phyloP scores from a whole-genome alignment of 2,329 filamentous ascomycete species.

The Aspergillus amoenus region DNA sequence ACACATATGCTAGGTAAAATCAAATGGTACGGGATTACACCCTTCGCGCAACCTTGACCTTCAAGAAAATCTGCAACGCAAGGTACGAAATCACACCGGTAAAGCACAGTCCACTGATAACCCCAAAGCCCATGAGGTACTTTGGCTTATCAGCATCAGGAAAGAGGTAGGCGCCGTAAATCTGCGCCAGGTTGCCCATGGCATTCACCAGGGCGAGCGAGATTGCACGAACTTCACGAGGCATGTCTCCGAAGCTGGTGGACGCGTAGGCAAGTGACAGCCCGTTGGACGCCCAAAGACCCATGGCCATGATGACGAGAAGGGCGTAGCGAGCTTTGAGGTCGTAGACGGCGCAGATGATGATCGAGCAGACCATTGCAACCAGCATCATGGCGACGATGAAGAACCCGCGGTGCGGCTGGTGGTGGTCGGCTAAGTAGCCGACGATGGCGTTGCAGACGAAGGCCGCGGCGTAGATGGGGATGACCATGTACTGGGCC shows the following conservation, averaged over 20 bases:
- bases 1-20: too few relatives aligned
- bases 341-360: slow-evolving; percentile 49
- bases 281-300: slow-evolving; percentile 55
- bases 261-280: slow-evolving; percentile 53
- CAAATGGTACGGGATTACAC: too few relatives aligned
- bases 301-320: slow-evolving; percentile 57
- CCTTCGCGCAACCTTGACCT: too few relatives aligned
- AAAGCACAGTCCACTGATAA: slow-evolving; percentile 21
- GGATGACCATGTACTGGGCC: slow-evolving; percentile 35
- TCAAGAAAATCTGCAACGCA: not conserved
- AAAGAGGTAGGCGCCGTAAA: slow-evolving; percentile 56
- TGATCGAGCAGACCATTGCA: slow-evolving; percentile 39
- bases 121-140: slow-evolving; percentile 47
- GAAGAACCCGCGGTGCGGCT: slow-evolving; percentile 48
- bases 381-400: slow-evolving; percentile 51
- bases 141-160: slow-evolving; percentile 50
- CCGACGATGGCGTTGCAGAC: slow-evolving; percentile 49
- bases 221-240: slow-evolving; percentile 53
- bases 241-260: slow-evolving; percentile 52
- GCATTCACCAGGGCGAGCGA: slow-evolving; percentile 55
- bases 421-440: slow-evolving; percentile 49
- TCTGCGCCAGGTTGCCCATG: slow-evolving; percentile 55
- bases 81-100: not conserved
- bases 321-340: slow-evolving; percentile 55
- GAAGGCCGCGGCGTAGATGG: slow-evolving; percentile 56